These are phyloP conservation scores for Sphagnum tenellum DNA, from an alignment of 225 moss, liverwort and hornwort species.

Conservation along the genomic window DNA sequence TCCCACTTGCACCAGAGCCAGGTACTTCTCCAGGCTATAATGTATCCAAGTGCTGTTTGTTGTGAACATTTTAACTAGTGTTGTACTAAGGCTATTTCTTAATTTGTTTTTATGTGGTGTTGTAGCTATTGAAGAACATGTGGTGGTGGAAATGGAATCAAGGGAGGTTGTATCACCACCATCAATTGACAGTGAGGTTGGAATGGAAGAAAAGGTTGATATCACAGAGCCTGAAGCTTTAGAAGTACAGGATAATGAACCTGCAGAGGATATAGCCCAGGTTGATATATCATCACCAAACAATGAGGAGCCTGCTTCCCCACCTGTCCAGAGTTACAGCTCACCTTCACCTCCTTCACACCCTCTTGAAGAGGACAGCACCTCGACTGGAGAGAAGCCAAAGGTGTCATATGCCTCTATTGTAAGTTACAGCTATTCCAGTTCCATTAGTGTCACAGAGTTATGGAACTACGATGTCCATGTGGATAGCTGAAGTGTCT, in stretches of 20 bases:
- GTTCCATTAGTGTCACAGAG: background rate
- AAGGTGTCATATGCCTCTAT: slow-evolving; percentile 40
- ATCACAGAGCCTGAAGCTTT: slow-evolving; percentile 19
- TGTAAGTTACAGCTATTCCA: slow-evolving; percentile 9
- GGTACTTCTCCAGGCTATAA: slow-evolving; percentile 11
- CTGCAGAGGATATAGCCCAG: slow-evolving; percentile 22
- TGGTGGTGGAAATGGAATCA: slow-evolving; percentile 29
- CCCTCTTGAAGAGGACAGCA: slow-evolving; percentile 8
- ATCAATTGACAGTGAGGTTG: slow-evolving; percentile 28
- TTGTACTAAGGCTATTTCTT: too few species aligned
- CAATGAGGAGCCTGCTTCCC: slow-evolving; percentile 19
- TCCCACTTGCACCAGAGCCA: slow-evolving; percentile 38
- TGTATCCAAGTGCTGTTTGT: too few species aligned
- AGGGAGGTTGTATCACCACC: slow-evolving; percentile 33
- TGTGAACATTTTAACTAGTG: background rate
- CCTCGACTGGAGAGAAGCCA: slow-evolving; percentile 16
- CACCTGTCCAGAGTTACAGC: slow-evolving; percentile 7
- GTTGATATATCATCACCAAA: slow-evolving; percentile 28
- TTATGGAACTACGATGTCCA: too few species aligned
- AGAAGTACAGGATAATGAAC: slow-evolving; percentile 40
- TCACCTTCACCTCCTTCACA: slow-evolving; percentile 3
- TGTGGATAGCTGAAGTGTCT: too few species aligned
- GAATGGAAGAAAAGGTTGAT: slow-evolving; percentile 46
- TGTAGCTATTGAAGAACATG: background rate
- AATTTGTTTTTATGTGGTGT: background rate